A percentile compares a stretch with the other conserved stretches of the same genome.
Evolutionary conservation across 805 yeast species (phyloP).

Genomic region (Osmozyma mogii): DNA sequence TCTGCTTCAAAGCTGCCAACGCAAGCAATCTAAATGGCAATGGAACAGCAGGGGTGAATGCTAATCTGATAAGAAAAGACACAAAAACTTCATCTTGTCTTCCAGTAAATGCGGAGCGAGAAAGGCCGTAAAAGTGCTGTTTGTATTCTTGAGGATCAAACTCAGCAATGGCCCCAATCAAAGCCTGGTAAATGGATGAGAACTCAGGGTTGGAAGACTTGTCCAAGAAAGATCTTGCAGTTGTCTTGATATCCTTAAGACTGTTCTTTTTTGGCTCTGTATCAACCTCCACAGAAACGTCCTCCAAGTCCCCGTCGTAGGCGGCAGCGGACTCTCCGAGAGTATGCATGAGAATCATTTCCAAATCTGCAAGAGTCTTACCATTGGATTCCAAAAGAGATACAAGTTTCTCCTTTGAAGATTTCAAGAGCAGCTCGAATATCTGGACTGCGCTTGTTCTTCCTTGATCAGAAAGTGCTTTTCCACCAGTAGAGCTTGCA

Average conservation of each 20-base stretch:
- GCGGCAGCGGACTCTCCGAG: constrained; percentile 25
- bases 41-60: constrained; percentile 54
- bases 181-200: constrained; percentile 13
- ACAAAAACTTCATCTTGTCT: constrained; percentile 36
- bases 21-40: constrained; percentile 45
- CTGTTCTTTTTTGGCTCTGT: constrained; percentile 1
- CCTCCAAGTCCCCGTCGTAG: constrained; percentile 6
- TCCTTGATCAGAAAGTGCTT: constrained; percentile 6
- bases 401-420: constrained; percentile 15
- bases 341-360: constrained; percentile 61
- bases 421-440: constrained; percentile 17
- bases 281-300: constrained; percentile 1
- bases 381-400: constrained; percentile 12
- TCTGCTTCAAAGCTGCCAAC: constrained; percentile 34
- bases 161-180: no score
- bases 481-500: constrained; percentile 5
- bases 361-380: constrained; percentile 26
- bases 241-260: constrained; percentile 7
- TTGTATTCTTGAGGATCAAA: no score
- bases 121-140: no score
- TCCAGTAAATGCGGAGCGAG: no score
- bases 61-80: constrained; percentile 53
- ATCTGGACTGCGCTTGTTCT: constrained; percentile 12
- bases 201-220: constrained; percentile 20
- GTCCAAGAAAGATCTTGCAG: constrained; percentile 27